Evolutionary conservation across 2,329 filamentous ascomycete genomes (phyloP), one percentile per base, ranked within the genome.

Genomic region (Diaporthe ilicicola): DNA sequence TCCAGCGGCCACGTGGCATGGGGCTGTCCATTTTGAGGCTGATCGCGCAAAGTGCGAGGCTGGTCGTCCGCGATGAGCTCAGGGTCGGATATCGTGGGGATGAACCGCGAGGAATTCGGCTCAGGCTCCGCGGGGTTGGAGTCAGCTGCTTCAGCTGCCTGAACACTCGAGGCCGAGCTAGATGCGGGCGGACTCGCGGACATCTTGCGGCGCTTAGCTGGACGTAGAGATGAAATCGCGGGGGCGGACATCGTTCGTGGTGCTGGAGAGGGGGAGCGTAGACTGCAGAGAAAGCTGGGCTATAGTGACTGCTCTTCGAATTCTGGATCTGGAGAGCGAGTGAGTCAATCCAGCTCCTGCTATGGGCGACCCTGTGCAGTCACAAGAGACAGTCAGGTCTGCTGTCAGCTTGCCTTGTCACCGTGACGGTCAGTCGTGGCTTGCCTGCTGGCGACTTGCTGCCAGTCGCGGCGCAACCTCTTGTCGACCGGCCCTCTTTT

Each of bases 1-100:
- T 76, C 72, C 54, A 74, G 69, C 42, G 81, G 82, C 82, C 82
- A 83, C 27, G 48, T 64, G 6, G 39, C 19, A 65, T 34, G 34
- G 32, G 37, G 12, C 32, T 59, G 27, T 9, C 10, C 22, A 22
- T 7, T 10, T 12, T 66, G 62, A 44, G n/a, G 44, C n/a, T 44
- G 50, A 19, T 37, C 32, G 48, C 17, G 19, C 53, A 22, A 22
- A n/a, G 48, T 9, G 7, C 24, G 15, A 24, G 22, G 4, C 32
- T 29, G 53, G 44, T 4, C 15, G 10, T 29, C 4, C 7, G 29
- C n/a, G 53, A 46, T 12, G 15, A 50, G 22, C 7, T 22, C 22
- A 24, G 29, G 34, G 44, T 10, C 17, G 22, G 53, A 17, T 4
- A 50, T 39, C n/a, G 54, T 48, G n/a, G 32, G 19, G 32, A 39